Base-by-base conservation (phyloP, 345 rosid genomes). In the Eucalyptus erythrocorys region DNA sequence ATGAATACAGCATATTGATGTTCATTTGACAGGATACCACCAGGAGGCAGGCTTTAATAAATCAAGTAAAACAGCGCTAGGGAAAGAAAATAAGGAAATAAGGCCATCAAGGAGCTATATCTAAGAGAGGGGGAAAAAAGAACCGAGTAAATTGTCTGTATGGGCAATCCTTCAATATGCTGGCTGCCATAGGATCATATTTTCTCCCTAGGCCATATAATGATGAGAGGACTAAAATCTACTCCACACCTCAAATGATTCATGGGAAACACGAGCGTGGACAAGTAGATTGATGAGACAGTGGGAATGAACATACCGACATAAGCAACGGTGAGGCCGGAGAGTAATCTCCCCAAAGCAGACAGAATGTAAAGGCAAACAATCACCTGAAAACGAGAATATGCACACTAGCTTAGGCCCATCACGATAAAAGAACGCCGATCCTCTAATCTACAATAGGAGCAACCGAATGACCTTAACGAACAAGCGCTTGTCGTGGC, bases 401-500 rank as follows among this genome's bases (percentile, higher is more conserved):
- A 40, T 13, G 16, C 64, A 22, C 43, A 55, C 57, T 85, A 51
- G 59, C 27, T 47, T 51, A 84, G 34, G 53, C 15, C 51, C 86
- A 45, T 84, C 86, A 27, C 30, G 59, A n/a, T 4, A 32, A 59
- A 53, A 48, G 61, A 87, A 21, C 48, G 15, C 15, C 12, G 37
- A 71, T 88, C n/a, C 40, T n/a, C 11, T 9, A 57, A 59, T 55
- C 50, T 66, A 82, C 16, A 59, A 57, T 14, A 81, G 30, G 16
- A 88, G 22, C 19, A 9, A 88, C 37, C 71, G 30, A 82, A 27
- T 88, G 71, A 92, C 99, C 99, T 95, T 96, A 90, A 96, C 88
- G 88, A 96, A 97, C 64, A 97, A 93, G 85, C 96, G 92, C 92
- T 96, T 97, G 93, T 97, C 99, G 81, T 97, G 99, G 82, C 99